Base-by-base conservation (phyloP, 169 alveolate genomes). In the Eimeria acervulina region DNA sequence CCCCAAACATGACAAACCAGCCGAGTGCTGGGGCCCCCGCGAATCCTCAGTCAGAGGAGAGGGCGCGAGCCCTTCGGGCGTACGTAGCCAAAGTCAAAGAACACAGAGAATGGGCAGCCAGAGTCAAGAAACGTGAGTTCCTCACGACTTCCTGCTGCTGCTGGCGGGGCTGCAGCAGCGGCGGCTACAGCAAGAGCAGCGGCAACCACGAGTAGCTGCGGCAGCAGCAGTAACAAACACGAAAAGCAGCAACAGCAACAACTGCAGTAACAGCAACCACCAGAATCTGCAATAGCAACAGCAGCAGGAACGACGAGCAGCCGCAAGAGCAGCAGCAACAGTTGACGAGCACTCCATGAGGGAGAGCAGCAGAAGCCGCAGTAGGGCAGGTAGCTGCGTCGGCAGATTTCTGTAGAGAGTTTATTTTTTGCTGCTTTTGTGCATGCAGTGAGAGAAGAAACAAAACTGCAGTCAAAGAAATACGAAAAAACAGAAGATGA, bases 401-500 rank as follows among this genome's bases (percentile, higher is more conserved):
- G n/a, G 83, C 83, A 36, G 61, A n/a, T 36, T 47, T 2, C n/a
- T 59, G 85, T 13, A 21, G 38, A 70, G 59, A 6, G 95, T 1
- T 28, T 5, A 44, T 55, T 31, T 23, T 6, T 4, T 10, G 72
- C 40, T 26, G 59, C 17, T 2, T 19, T 38, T 42, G 31, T 52
- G 38, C 72, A 15, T n/a, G 61, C 87, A 47, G 95, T 70, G 33
- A 55, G 87, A 33, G 76, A 97, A 23, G 88, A 93, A 10, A 98
- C 98, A 94, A 98, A 97, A 94, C 98, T 97, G 83, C 95, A 97
- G 80, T 96, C 97, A 93, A 97, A 96, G 84, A 98, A 97, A 52
- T 99, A 97, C 96, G 99, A 99, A 90, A 99, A 99, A 96, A 98
- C 99, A 17, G 99, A 99, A 96, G 99, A 99, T 72, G 99, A 99